These are phyloP conservation scores for Syncephalastrum monosporum DNA, from an alignment of 371 early-diverging fungal species.

Conservation along the genomic window DNA sequence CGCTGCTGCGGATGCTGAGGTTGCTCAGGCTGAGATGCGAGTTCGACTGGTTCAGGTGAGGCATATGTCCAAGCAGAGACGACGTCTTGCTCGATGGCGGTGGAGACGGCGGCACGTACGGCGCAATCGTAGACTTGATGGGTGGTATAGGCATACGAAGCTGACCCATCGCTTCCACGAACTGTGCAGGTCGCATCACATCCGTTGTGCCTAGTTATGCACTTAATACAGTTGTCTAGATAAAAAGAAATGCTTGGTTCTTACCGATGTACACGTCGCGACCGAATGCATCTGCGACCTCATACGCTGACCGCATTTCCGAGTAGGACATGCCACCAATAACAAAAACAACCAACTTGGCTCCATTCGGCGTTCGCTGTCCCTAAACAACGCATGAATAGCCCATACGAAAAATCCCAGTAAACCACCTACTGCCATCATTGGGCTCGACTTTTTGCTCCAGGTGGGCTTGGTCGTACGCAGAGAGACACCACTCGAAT, in stretches of 20 bases:
- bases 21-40: conserved; percentile 26
- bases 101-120: conserved; percentile 40
- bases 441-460: conserved; percentile 28
- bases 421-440: not conserved
- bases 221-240: not conserved
- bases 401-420: not conserved
- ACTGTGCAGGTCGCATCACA: conserved; percentile 72
- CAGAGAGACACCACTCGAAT: conserved; percentile 47
- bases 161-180: conserved; percentile 61
- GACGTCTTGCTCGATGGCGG: conserved; percentile 13
- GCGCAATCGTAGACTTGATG: conserved; percentile 27
- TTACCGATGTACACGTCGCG: conserved; percentile 84
- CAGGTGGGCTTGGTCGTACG: conserved; percentile 49
- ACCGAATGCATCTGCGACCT: conserved; percentile 65
- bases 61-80: conserved; percentile 19
- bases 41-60: conserved; percentile 25
- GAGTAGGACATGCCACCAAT: conserved; percentile 92
- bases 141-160: conserved; percentile 38
- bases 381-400: conserved; percentile 12
- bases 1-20: conserved; percentile 19
- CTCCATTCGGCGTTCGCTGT: conserved; percentile 23
- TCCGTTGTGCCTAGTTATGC: conserved; percentile 62
- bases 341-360: conserved; percentile 71
- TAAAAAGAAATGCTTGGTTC: not conserved
- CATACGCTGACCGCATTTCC: conserved; percentile 88